Evolutionary conservation across 2,329 filamentous ascomycete genomes (phyloP).

Genomic region (Epichloe gansuensis): DNA sequence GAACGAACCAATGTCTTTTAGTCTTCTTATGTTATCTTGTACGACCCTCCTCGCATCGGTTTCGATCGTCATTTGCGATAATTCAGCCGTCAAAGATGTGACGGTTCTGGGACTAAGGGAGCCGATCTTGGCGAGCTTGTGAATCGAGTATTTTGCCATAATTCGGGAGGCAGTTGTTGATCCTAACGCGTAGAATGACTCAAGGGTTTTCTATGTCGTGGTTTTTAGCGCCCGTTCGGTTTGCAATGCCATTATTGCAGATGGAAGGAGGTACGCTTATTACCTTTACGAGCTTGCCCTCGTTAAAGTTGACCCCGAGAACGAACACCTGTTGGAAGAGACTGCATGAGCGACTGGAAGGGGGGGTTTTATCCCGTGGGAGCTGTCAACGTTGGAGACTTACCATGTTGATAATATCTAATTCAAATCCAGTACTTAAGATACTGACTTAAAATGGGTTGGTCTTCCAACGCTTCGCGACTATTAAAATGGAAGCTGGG

Average conservation of each 20-base stretch:
- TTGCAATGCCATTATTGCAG: not conserved
- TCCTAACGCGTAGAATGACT: conserved; percentile 79
- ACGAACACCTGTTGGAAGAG: conserved; percentile 55
- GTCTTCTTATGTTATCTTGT: conserved; percentile 69
- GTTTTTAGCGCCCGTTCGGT: not conserved
- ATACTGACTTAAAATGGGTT: not conserved
- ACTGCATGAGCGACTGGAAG: not conserved
- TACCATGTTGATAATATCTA: conserved; percentile 1
- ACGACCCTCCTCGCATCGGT: conserved; percentile 70
- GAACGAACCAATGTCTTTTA: conserved; percentile 86
- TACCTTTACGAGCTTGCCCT: conserved; percentile 74
- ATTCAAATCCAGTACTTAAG: not conserved
- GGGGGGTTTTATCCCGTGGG: too few species aligned
- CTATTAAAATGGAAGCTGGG: not conserved
- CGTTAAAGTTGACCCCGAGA: conserved; percentile 73
- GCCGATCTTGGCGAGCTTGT: conserved; percentile 68
- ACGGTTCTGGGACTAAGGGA: conserved; percentile 63
- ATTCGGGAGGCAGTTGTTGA: conserved; percentile 56
- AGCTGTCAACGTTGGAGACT: not conserved
- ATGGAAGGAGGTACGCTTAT: conserved; percentile 5
- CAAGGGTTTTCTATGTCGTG: conserved; percentile 50
- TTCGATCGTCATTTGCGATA: conserved; percentile 88
- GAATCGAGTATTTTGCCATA: conserved; percentile 80
- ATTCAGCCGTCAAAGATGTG: conserved; percentile 68
- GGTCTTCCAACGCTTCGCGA: not conserved